phyloP scores from a whole-genome alignment of 106 monocot genomes.

The Alisma plantagoaquatica region DNA sequence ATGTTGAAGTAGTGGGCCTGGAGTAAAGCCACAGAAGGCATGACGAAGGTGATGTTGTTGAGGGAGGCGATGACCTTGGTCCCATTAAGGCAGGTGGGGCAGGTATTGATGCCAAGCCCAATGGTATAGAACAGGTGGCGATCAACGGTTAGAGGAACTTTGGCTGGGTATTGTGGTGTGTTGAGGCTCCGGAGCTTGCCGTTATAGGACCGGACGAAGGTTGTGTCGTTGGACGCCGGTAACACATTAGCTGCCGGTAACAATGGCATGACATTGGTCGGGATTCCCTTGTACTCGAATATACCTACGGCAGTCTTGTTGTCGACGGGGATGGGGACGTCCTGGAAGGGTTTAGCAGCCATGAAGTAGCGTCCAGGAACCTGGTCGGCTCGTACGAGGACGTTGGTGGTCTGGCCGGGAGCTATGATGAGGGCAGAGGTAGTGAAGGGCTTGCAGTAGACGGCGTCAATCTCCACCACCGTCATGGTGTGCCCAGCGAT shows the following conservation, averaged over 20 bases:
- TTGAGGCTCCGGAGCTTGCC: slow-evolving; percentile 22
- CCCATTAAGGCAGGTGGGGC: slow-evolving; percentile 24
- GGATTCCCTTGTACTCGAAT: slow-evolving; percentile 23
- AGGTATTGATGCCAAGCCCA: slow-evolving; percentile 35
- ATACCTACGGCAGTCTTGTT: slow-evolving; percentile 19
- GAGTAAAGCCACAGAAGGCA: slow-evolving; percentile 26
- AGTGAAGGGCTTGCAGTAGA: too few species aligned
- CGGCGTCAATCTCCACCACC: too few species aligned
- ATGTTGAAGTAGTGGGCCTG: too few species aligned
- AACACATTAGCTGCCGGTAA: slow-evolving; percentile 10
- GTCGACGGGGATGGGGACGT: slow-evolving; percentile 19
- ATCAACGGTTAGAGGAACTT: slow-evolving; percentile 29
- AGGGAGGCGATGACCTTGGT: slow-evolving; percentile 20
- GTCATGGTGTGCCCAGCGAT: too few species aligned
- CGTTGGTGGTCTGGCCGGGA: too few species aligned
- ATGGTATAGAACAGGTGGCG: slow-evolving; percentile 34
- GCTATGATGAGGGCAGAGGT: too few species aligned
- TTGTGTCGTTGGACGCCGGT: slow-evolving; percentile 27
- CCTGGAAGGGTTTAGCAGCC: slow-evolving; percentile 26
- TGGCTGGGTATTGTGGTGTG: slow-evolving; percentile 32
- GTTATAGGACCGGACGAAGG: slow-evolving; percentile 17
- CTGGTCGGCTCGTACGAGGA: too few species aligned
- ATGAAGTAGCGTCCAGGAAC: slow-evolving; percentile 20
- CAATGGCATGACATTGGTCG: not conserved
- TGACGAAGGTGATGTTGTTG: slow-evolving; percentile 41